A percentile compares a stretch with the other conserved stretches of the same genome.
Evolutionary conservation across 495 filamentous ascomycete species (phyloP).

Genomic region (Hypoxylon rickii): DNA sequence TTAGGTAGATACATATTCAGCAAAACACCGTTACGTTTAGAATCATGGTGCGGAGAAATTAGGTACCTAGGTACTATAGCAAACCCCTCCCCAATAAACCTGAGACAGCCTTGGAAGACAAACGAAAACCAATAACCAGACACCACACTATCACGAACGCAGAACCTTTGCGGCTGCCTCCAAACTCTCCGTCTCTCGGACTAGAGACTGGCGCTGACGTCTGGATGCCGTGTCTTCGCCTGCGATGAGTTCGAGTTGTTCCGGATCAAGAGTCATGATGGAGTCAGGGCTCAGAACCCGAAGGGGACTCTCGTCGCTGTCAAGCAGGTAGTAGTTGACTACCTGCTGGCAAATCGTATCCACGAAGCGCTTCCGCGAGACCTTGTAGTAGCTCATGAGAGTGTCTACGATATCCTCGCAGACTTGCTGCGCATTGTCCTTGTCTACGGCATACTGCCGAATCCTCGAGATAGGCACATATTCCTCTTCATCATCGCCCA

Average conservation of each 20-base stretch:
- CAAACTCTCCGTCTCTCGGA: slow-evolving; percentile 23
- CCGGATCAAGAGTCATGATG: slow-evolving; percentile 33
- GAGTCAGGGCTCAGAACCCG: slow-evolving; percentile 33
- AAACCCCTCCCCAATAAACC: no score
- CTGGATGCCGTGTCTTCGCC: slow-evolving; percentile 37
- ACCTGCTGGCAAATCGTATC: no score
- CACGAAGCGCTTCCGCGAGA: neutral
- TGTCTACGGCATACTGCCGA: neutral
- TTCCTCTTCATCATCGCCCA: no score
- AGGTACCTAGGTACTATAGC: no score
- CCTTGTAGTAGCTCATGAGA: neutral
- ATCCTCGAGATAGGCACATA: no score
- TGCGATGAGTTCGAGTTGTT: slow-evolving; percentile 46
- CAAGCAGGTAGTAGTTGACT: slow-evolving; percentile 41
- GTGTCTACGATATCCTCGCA: neutral
- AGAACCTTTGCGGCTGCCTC: slow-evolving; percentile 34
- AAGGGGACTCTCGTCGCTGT: slow-evolving; percentile 37
- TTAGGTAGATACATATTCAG: no score
- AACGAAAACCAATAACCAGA: no score
- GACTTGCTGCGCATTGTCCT: neutral
- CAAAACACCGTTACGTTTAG: no score
- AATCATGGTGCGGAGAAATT: no score
- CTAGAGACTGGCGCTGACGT: slow-evolving; percentile 27
- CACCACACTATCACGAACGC: neutral
- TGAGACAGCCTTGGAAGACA: no score